Percentiles rank a stretch among this genome's conserved stretches.
phyloP scores from a whole-genome alignment of 805 yeast genomes.

The Saccharomycopsis schoenii region DNA sequence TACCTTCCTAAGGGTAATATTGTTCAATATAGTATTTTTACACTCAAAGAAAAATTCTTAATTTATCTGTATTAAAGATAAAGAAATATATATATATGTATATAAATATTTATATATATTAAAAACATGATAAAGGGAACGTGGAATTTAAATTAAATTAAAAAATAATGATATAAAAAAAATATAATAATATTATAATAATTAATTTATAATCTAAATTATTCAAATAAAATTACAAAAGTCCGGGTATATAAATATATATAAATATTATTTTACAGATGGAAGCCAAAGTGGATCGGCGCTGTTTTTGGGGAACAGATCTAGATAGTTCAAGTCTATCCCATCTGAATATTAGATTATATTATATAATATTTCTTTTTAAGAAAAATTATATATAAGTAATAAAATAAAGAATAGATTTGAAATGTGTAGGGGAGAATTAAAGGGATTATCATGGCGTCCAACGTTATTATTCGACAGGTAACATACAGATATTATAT shows the following conservation, averaged over 20 bases:
- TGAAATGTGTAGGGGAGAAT: conserved; percentile 10
- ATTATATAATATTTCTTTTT: no score
- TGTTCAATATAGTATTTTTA: no score
- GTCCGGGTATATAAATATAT: conserved; percentile 2
- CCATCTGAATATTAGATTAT: conserved; percentile 5
- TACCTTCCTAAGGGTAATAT: no score
- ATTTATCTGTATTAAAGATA: no score
- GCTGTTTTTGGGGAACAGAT: conserved; percentile 13
- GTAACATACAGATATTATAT: conserved; percentile 1
- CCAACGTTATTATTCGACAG: conserved; percentile 11
- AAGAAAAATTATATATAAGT: conserved; percentile 1
- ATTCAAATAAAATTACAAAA: neutral
- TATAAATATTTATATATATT: conserved; percentile 1
- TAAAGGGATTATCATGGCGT: conserved; percentile 12
- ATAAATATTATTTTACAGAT: conserved; percentile 3
- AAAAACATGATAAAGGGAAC: neutral
- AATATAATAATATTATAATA: neutral
- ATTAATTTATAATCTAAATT: neutral
- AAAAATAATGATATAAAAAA: neutral
- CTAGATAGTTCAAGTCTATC: conserved; percentile 14
- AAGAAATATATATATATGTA: neutral
- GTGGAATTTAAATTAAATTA: neutral
- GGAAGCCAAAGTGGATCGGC: conserved; percentile 15
- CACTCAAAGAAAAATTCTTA: no score
- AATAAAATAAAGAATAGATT: conserved; percentile 7